phyloP scores from a whole-genome alignment of 208 protist genomes.

The Lotmaria passim region DNA sequence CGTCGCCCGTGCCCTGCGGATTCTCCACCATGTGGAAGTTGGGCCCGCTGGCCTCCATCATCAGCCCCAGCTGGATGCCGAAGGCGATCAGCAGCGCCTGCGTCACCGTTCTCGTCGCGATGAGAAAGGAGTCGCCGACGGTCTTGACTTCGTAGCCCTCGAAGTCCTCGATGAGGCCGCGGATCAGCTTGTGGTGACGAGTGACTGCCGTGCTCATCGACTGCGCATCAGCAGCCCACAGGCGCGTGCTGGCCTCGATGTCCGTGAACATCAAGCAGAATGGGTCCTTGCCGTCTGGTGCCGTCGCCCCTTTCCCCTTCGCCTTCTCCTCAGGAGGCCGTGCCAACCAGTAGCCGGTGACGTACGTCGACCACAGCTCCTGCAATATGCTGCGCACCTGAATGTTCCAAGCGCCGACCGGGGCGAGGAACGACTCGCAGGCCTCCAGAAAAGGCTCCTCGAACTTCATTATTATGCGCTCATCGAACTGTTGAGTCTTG shows the following conservation, averaged over 20 bases:
- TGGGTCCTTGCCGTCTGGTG: conserved; percentile 11
- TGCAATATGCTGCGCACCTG: conserved; percentile 10
- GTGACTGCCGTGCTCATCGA: conserved; percentile 44
- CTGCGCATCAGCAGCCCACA: conserved; percentile 50
- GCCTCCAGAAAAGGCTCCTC: conserved; percentile 70
- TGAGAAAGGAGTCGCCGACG: too few species aligned
- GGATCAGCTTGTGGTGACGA: conserved; percentile 55
- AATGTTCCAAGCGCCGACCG: conserved; percentile 29
- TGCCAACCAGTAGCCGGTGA: conserved; percentile 15
- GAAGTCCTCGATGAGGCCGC: conserved; percentile 44
- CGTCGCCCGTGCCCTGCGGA: conserved; percentile 38
- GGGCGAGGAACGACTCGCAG: conserved; percentile 35
- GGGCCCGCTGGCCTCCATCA: conserved; percentile 3
- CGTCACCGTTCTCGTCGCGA: conserved; percentile 29
- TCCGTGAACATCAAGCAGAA: conserved; percentile 61
- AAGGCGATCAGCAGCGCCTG: conserved; percentile 19
- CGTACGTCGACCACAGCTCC: conserved; percentile 20
- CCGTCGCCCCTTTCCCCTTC: too few species aligned
- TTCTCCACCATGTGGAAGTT: conserved; percentile 34
- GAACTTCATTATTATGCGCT: conserved; percentile 57
- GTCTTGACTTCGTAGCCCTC: conserved; percentile 67
- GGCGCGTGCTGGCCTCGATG: conserved; percentile 52
- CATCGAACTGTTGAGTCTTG: conserved; percentile 43
- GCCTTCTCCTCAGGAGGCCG: too few species aligned
- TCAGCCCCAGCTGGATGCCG: conserved; percentile 25